Evolutionary conservation across 2,329 filamentous ascomycete genomes (phyloP), one percentile per base, ranked within the genome.

Genomic region (Neonectria faginata): DNA sequence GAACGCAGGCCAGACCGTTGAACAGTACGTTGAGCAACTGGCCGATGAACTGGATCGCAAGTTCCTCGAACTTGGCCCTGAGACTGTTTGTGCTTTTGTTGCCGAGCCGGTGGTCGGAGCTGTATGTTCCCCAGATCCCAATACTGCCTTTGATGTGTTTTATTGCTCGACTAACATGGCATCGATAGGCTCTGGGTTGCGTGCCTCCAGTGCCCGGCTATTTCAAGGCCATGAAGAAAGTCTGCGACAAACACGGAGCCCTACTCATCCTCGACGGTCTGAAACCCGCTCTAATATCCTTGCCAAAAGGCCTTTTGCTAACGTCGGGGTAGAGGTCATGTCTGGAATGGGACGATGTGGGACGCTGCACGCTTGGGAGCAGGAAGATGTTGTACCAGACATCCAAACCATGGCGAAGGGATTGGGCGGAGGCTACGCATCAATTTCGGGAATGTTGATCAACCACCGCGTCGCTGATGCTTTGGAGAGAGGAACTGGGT

Each of bases 61-160:
- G 69, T 92, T 93, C 69, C 81, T 86, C 69, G 79, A 84, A 8
- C 73, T 92, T 1, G 91, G 90, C 0, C 85, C 90, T 0, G 82
- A 88, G 0, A 90, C 82, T 0, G 90, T 93, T 0, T 90, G 87
- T 63, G 91, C 89, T 2, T 92, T 93, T 72, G 84, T 93, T 33
- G 88, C 88, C 1, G 91, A 94, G 76, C 89, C 91, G 0, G 83
- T 93, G 8, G 90, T 91, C 33, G 91, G 91, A 10, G 89, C 91
- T 27, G 89, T 51, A 36, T 8, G 48, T 51, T 33, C 16, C 9
- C 18, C 11, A 31, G 27, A 39, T 16, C 14, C 16, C 4, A 39
- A n/a, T 9, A 36, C 18, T 9, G 11, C 33, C 2, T 51, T 14
- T n/a, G 5, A 6, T 20, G 10, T 10, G n/a, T 12, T 20, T n/a